Conservation (phyloP, 371 early-diverging fungal genomes). For the Saksenaea oblongispora region DNA sequence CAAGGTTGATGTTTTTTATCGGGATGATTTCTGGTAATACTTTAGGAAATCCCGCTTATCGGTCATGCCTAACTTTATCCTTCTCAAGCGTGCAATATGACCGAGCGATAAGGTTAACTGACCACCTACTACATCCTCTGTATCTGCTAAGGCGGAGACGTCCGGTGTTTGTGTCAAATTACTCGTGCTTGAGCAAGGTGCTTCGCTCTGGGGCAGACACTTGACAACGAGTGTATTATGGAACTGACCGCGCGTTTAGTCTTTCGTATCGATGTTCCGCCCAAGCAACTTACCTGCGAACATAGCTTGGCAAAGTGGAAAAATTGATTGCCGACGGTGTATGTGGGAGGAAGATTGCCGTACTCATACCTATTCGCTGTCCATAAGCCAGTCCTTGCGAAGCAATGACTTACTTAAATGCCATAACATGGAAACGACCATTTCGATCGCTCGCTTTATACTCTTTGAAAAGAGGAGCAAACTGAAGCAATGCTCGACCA, state of each 20-base stretch:
- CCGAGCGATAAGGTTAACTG: conserved; percentile 62
- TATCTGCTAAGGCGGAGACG: conserved; percentile 25
- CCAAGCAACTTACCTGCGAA: conserved; percentile 45
- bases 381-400: not conserved
- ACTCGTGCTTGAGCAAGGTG: conserved; percentile 36
- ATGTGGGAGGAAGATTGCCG: conserved; percentile 67
- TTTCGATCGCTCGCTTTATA: conserved; percentile 54
- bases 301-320: conserved; percentile 63
- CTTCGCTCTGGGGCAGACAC: conserved; percentile 53
- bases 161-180: conserved; percentile 32
- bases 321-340: conserved; percentile 60
- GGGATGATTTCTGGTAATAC: conserved; percentile 58
- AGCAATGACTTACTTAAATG: conserved; percentile 64
- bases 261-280: not conserved
- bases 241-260: conserved; percentile 36
- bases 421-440: conserved; percentile 57
- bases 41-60: conserved; percentile 84
- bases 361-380: conserved; percentile 61
- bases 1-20: not conserved
- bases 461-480: conserved; percentile 68
- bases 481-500: conserved; percentile 80
- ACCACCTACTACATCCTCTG: conserved; percentile 60
- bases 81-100: conserved; percentile 71
- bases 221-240: conserved; percentile 62
- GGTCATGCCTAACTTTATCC: conserved; percentile 66